Evolutionary conservation across 192 early-diverging fungal species (phyloP), one percentile per base, ranked within the genome.

Genomic region (Mortierella hygrophila): DNA sequence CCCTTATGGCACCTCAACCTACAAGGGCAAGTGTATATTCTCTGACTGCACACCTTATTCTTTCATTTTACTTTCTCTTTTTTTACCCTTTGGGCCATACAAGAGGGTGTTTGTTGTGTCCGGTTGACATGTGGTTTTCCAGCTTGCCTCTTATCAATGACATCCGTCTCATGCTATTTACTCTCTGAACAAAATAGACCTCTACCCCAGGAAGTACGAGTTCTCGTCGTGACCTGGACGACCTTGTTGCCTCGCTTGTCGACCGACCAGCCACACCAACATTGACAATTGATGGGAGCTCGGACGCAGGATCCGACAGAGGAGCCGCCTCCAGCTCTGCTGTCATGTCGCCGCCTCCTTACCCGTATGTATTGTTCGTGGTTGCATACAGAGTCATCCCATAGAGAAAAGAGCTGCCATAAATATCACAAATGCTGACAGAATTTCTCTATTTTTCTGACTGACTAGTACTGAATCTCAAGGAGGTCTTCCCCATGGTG

Each of bases 201-300:
- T 74, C 73, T 57, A 69, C 21, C 44, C 35, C 42, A 40, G 77
- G 77, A 79, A 63, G 49, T 40, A n/a, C 55, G 18, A 69, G 47
- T 72, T 44, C 78, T 23, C 83, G 83, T n/a, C 83, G 88, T 92
- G 81, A 93, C 91, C 71, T 98, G 54, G 96, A 99, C 79, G 96
- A 96, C 29, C 90, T 99, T 20, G 97, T 99, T 13, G 92, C 93
- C 38, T 94, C 95, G 29, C 91, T 98, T 44, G 92, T 98, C 13
- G 97, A 96, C 54, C 88, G 91, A 46, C 75, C 88, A 18, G 52
- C 82, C 20, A 89, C 92, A 18, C 76, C 81, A 13, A 81, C 81
- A 6, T n/a, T 72, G 26, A 86, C 87, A 8, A 79, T 86, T 52
- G 80, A 83, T 46, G 88, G 75, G n/a, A 76, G 88, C 40, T 90